phyloP scores from a whole-genome alignment of 2,329 filamentous ascomycete genomes.

The Onygenales sp. region DNA sequence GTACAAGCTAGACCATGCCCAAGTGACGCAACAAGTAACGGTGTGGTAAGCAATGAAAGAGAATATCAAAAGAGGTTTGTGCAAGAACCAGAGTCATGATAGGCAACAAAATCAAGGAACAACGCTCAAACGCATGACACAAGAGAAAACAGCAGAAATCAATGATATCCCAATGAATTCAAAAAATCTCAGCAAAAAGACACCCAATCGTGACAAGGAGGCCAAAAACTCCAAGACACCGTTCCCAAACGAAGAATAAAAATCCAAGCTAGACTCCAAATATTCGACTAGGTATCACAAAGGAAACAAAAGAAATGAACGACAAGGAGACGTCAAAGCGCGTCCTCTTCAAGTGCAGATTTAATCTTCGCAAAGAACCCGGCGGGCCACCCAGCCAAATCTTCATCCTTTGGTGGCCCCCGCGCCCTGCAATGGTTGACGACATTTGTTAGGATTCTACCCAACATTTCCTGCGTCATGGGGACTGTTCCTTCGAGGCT shows the following conservation, averaged over 20 bases:
- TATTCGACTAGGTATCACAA: background rate
- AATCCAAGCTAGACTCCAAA: background rate
- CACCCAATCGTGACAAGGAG: too few species aligned
- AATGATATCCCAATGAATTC: too few species aligned
- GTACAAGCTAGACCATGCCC: too few species aligned
- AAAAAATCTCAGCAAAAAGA: too few species aligned
- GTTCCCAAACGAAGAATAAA: background rate
- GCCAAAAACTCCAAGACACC: background rate
- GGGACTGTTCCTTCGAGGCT: constrained; percentile 36
- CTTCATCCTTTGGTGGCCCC: constrained; percentile 47
- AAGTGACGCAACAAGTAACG: too few species aligned
- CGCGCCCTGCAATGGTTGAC: constrained; percentile 50
- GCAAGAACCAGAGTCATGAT: too few species aligned
- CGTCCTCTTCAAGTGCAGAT: constrained; percentile 36
- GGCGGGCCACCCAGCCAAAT: constrained; percentile 40
- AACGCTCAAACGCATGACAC: too few species aligned
- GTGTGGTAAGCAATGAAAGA: too few species aligned
- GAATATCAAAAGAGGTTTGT: too few species aligned
- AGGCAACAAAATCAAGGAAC: too few species aligned
- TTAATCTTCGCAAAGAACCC: constrained; percentile 41
- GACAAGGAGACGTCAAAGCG: constrained; percentile 15
- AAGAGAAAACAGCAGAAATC: too few species aligned
- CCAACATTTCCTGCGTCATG: constrained; percentile 50
- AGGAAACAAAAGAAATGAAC: background rate
- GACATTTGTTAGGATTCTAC: constrained; percentile 50